These are phyloP conservation scores for Ceratocystis harringtonii DNA, from an alignment of 2,329 filamentous ascomycete genomes.

Conservation along the genomic window DNA sequence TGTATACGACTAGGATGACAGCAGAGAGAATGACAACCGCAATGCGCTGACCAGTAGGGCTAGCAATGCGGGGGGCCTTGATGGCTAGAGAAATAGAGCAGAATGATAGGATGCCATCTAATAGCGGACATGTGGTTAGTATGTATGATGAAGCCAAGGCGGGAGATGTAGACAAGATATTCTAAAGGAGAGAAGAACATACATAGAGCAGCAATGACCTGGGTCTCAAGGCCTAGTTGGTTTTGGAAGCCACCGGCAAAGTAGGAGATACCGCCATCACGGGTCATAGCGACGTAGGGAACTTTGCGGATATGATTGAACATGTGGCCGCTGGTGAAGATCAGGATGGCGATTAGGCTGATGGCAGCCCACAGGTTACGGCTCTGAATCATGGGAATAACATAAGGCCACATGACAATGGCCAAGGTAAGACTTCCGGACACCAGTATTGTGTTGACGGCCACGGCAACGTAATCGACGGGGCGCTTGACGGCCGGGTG, in stretches of 20 bases:
- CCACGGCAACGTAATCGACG: constrained; percentile 70
- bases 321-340: constrained; percentile 97
- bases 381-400: constrained; percentile 71
- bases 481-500: constrained; percentile 69
- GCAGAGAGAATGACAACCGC: constrained; percentile 66
- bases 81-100: constrained; percentile 79
- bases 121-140: constrained; percentile 30
- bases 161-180: background rate
- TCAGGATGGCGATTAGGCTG: constrained; percentile 73
- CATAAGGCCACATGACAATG: constrained; percentile 59
- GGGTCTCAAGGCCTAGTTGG: constrained; percentile 87
- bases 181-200: constrained; percentile 29
- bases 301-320: constrained; percentile 97
- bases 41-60: constrained; percentile 62
- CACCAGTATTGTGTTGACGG: constrained; percentile 50
- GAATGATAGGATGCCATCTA: constrained; percentile 63
- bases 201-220: constrained; percentile 91
- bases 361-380: constrained; percentile 87
- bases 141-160: background rate
- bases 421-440: constrained; percentile 55
- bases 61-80: constrained; percentile 78
- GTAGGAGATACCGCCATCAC: constrained; percentile 73
- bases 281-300: constrained; percentile 77
- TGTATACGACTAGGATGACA: constrained; percentile 71
- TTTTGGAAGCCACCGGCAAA: constrained; percentile 86